phyloP scores from a whole-genome alignment of 2,329 filamentous ascomycete species.

The Stachybotrys chartarum region DNA sequence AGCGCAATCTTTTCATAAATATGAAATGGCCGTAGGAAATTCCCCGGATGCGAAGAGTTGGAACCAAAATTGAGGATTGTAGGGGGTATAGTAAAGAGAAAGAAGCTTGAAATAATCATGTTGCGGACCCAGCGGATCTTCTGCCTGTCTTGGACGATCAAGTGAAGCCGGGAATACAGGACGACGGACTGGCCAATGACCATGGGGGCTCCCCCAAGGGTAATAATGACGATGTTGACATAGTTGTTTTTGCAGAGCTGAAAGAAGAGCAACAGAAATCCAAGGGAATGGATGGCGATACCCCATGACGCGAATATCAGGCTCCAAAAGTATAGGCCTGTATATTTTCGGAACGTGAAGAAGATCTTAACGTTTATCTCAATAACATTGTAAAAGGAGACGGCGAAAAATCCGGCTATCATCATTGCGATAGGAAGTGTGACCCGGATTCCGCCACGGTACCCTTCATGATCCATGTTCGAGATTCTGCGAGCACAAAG shows the following conservation, averaged over 20 bases:
- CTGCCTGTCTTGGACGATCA: background rate
- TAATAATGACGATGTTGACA: conserved; percentile 2
- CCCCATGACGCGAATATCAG: conserved; percentile 4
- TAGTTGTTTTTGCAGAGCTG: conserved; percentile 2
- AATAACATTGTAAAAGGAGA: conserved; percentile 3
- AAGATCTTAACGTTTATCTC: conserved; percentile 3
- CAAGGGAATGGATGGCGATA: conserved; percentile 1
- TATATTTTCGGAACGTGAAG: conserved; percentile 1
- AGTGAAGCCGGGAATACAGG: conserved; percentile 4
- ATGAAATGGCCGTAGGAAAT: conserved; percentile 18
- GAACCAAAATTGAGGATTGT: conserved; percentile 17
- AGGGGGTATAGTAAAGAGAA: conserved; percentile 2
- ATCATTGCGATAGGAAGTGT: conserved; percentile 2
- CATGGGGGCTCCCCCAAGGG: conserved; percentile 2
- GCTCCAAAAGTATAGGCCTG: conserved; percentile 5
- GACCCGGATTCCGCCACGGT: background rate
- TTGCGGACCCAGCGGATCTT: conserved; percentile 2
- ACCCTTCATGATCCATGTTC: background rate
- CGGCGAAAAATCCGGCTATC: conserved; percentile 3
- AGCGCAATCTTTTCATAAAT: conserved; percentile 4
- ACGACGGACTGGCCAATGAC: conserved; percentile 5
- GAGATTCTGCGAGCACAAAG: too few species aligned
- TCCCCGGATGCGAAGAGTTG: conserved; percentile 23
- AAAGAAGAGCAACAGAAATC: conserved; percentile 3
- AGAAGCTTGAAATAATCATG: conserved; percentile 3